Evolutionary conservation across 1,284 basidiomycete genomes (phyloP).

Genomic region (Xanthoconium separans): DNA sequence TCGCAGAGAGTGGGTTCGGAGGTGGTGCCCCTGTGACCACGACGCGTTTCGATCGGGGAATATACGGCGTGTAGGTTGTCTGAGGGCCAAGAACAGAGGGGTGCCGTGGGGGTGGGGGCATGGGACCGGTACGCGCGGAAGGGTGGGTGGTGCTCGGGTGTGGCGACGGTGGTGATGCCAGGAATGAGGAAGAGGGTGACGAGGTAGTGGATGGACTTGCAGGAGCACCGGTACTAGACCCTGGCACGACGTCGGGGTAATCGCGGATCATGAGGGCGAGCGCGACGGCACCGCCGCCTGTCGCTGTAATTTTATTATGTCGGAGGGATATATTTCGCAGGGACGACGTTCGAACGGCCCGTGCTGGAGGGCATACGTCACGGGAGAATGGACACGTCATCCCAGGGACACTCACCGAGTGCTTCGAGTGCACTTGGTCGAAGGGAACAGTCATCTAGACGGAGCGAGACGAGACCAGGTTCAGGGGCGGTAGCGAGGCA

Average conservation of each 20-base stretch:
- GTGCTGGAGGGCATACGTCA: conserved; percentile 46
- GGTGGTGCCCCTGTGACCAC: conserved; percentile 1
- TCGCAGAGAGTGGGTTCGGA: conserved; percentile 52
- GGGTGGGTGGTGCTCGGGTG: conserved; percentile 25
- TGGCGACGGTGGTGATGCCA: conserved; percentile 21
- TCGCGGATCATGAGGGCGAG: conserved; percentile 95
- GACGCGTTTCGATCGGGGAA: conserved; percentile 59
- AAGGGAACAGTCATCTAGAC: conserved; percentile 81
- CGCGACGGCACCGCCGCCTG: conserved; percentile 85
- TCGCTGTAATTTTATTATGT: conserved; percentile 78
- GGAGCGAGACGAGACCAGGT: conserved; percentile 69
- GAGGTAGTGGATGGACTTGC: conserved; percentile 15
- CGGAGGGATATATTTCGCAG: conserved; percentile 86
- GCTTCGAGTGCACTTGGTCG: conserved; percentile 72
- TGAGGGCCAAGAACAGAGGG: conserved; percentile 46
- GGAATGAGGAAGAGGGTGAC: conserved; percentile 18
- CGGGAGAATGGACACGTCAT: neutral
- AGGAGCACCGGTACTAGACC: neutral
- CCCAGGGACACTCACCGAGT: conserved; percentile 55
- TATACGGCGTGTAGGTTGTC: conserved; percentile 80
- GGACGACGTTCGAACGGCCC: conserved; percentile 78
- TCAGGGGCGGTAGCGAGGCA: conserved; percentile 59
- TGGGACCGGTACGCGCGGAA: conserved; percentile 41
- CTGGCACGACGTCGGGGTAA: conserved; percentile 77
- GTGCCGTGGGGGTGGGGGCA: conserved; percentile 59